phyloP scores from a whole-genome alignment of 2,329 filamentous ascomycete genomes.

The Chrysosporium keratinophilum region DNA sequence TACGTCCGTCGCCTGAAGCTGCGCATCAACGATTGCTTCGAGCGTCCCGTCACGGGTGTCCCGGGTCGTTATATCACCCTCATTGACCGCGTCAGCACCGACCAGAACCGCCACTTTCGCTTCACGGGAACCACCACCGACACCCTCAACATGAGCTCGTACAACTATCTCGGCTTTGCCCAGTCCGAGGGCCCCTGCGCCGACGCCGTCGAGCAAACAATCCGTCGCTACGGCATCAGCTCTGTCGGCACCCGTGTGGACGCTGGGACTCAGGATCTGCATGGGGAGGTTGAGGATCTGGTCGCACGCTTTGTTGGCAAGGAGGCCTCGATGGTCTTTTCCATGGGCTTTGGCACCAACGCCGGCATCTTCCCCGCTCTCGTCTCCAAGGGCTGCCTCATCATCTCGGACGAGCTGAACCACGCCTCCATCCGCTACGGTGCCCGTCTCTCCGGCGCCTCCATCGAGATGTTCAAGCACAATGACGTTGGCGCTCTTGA shows the following conservation, averaged over 20 bases:
- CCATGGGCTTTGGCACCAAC: conserved; percentile 98
- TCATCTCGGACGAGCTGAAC: conserved; percentile 95
- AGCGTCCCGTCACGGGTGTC: conserved; percentile 82
- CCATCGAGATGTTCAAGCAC: conserved; percentile 95
- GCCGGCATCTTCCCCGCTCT: conserved; percentile 84
- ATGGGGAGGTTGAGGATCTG: conserved; percentile 78
- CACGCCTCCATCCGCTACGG: conserved; percentile 96
- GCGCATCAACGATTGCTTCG: conserved; percentile 94
- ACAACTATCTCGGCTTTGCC: conserved; percentile 97
- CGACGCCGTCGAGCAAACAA: conserved; percentile 75
- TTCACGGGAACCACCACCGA: conserved; percentile 85
- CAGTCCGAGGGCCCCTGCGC: conserved; percentile 96
- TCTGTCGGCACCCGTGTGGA: conserved; percentile 73
- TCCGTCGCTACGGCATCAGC: conserved; percentile 76
- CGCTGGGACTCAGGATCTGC: conserved; percentile 75
- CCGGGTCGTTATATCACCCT: conserved; percentile 89
- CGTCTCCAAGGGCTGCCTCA: conserved; percentile 81
- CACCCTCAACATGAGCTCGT: conserved; percentile 97
- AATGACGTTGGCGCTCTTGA: conserved; percentile 90
- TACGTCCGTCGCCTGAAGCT: conserved; percentile 88
- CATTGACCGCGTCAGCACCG: conserved; percentile 78
- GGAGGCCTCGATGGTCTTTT: conserved; percentile 90
- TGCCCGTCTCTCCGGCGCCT: conserved; percentile 82
- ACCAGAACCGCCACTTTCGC: conserved; percentile 84
- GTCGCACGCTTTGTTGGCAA: conserved; percentile 90